Evolutionary conservation across 1,284 basidiomycete genomes (phyloP).

Genomic region (Apiotrichum gamsii): DNA sequence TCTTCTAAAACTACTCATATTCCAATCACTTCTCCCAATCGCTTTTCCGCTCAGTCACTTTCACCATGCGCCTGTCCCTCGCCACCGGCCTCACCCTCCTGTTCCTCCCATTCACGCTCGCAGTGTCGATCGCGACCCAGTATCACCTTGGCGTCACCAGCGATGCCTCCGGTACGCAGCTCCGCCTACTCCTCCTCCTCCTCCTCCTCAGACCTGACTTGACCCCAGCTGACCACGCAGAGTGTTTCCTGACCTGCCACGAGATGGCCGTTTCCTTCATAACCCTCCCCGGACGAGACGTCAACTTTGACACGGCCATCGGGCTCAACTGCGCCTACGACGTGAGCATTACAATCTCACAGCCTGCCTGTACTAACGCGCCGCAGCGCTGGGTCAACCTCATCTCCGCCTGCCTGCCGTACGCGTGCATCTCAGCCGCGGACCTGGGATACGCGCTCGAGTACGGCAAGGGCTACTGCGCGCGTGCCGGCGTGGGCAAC

Average conservation of each 20-base stretch:
- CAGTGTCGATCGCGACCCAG: too few species aligned
- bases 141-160: too few species aligned
- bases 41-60: too few species aligned
- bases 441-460: constrained; percentile 40
- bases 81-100: too few species aligned
- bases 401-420: constrained; percentile 27
- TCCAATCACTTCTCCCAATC: too few species aligned
- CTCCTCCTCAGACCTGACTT: too few species aligned
- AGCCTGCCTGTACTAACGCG: background rate
- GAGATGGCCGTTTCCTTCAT: constrained; percentile 4
- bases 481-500: constrained; percentile 25
- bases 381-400: constrained; percentile 17
- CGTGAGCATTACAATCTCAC: constrained; percentile 17
- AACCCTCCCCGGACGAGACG: constrained; percentile 12
- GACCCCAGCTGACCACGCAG: constrained; percentile 3
- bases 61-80: too few species aligned
- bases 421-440: constrained; percentile 27
- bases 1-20: too few species aligned
- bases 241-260: constrained; percentile 33
- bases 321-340: constrained; percentile 24
- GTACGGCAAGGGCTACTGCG: constrained; percentile 28
- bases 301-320: constrained; percentile 16
- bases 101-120: too few species aligned
- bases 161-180: too few species aligned
- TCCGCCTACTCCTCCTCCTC: too few species aligned